Percentiles rank a stretch among this genome's conserved stretches.
Evolutionary conservation across 352 stramenopile genomes (phyloP).

Genomic region (Plasmopara muralis): DNA sequence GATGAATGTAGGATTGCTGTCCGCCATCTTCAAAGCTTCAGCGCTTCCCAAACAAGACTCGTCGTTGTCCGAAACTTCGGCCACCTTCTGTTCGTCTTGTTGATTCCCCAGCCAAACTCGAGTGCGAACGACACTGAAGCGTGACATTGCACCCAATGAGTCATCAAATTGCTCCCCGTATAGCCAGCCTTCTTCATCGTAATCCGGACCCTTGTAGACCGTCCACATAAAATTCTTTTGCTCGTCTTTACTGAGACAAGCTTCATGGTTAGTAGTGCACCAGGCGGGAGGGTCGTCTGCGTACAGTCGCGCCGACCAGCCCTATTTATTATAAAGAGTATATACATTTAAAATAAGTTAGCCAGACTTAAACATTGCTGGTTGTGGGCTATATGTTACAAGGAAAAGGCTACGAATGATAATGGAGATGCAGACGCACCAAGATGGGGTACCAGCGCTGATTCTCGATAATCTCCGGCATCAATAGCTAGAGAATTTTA

Average conservation of each 20-base stretch:
- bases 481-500: constrained; percentile 1
- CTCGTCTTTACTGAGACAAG: constrained; percentile 46
- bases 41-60: background rate
- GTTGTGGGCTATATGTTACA: background rate
- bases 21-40: constrained; percentile 12
- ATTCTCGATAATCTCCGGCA: constrained; percentile 81
- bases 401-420: background rate
- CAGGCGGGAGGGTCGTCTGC: constrained; percentile 66
- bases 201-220: constrained; percentile 80
- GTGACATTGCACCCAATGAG: constrained; percentile 54
- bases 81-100: constrained; percentile 24
- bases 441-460: constrained; percentile 79
- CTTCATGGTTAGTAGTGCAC: constrained; percentile 40
- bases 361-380: constrained; percentile 1
- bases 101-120: constrained; percentile 68
- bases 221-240: constrained; percentile 58
- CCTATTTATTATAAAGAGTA: constrained; percentile 29
- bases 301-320: constrained; percentile 64
- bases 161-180: constrained; percentile 67
- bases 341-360: background rate
- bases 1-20: constrained; percentile 27
- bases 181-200: constrained; percentile 81
- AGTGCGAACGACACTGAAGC: constrained; percentile 61
- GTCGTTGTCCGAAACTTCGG: background rate
- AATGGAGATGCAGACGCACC: constrained; percentile 30